These are phyloP conservation scores for Lachnellula occidentalis DNA, from an alignment of 2,329 filamentous ascomycete genomes.

Conservation along the genomic window DNA sequence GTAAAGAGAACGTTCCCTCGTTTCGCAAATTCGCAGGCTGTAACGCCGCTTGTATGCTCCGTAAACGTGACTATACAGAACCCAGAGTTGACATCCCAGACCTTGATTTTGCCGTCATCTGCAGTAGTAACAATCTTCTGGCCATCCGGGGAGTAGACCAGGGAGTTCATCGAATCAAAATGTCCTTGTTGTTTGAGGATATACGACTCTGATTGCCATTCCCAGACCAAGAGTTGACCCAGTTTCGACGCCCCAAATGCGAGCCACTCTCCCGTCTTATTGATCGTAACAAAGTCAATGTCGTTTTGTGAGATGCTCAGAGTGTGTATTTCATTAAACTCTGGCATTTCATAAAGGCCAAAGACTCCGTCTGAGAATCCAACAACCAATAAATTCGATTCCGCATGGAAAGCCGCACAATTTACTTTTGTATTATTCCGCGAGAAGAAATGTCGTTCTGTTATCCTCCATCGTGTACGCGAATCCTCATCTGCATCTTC, in stretches of 20 bases:
- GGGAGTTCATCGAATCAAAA: constrained; percentile 89
- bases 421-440: constrained; percentile 81
- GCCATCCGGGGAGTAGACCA: constrained; percentile 90
- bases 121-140: constrained; percentile 89
- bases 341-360: constrained; percentile 89
- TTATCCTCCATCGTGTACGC: constrained; percentile 83
- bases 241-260: constrained; percentile 94
- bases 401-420: constrained; percentile 83
- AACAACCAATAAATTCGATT: constrained; percentile 86
- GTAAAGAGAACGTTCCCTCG: constrained; percentile 95
- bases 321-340: constrained; percentile 92
- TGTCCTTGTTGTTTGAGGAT: constrained; percentile 98
- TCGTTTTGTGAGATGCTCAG: constrained; percentile 92
- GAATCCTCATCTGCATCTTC: constrained; percentile 56
- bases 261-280: constrained; percentile 92
- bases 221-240: constrained; percentile 96
- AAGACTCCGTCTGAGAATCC: constrained; percentile 95
- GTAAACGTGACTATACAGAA: constrained; percentile 99
- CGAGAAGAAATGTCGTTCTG: constrained; percentile 89
- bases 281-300: constrained; percentile 91
- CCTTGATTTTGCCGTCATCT: constrained; percentile 97
- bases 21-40: constrained; percentile 90
- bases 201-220: constrained; percentile 99
- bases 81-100: constrained; percentile 94
- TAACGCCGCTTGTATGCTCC: constrained; percentile 91